A percentile compares a stretch with the other conserved stretches of the same genome.
These are phyloP conservation scores for Ustilago crameri DNA, from an alignment of 1,284 basidiomycete species.

Conservation along the genomic window DNA sequence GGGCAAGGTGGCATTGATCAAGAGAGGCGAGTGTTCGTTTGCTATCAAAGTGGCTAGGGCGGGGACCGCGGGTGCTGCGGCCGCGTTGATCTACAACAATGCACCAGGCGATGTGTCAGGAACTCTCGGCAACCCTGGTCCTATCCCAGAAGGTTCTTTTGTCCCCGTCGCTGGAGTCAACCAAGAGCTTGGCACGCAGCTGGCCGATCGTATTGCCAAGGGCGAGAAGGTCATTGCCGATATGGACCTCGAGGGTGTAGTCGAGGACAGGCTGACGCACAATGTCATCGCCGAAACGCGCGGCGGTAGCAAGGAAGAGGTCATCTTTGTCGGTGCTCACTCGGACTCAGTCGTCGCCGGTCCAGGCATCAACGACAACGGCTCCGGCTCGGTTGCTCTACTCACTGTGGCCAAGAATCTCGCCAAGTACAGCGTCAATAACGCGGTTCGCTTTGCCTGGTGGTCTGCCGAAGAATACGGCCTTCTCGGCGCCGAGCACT, in stretches of 20 bases:
- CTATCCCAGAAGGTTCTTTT: constrained; percentile 27
- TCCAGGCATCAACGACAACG: constrained; percentile 49
- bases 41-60: constrained; percentile 28
- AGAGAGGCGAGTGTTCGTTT: constrained; percentile 29
- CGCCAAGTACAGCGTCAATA: constrained; percentile 28
- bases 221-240: constrained; percentile 34
- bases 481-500: constrained; percentile 39
- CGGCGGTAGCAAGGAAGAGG: constrained; percentile 24
- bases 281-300: constrained; percentile 45
- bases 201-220: constrained; percentile 18
- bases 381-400: constrained; percentile 34
- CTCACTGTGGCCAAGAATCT: constrained; percentile 41
- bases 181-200: constrained; percentile 11
- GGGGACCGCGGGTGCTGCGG: constrained; percentile 31
- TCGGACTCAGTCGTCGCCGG: constrained; percentile 37
- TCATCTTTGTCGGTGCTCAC: constrained; percentile 41
- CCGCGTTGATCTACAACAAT: constrained; percentile 38
- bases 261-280: constrained; percentile 32
- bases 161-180: constrained; percentile 32
- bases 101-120: constrained; percentile 24
- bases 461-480: constrained; percentile 47
- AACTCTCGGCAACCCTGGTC: constrained; percentile 22
- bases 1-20: constrained; percentile 38
- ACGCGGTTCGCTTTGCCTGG: constrained; percentile 42
- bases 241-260: constrained; percentile 25